Evolutionary conservation across 768 basidiomycete genomes (phyloP).

Genomic region (Suillus paluster): DNA sequence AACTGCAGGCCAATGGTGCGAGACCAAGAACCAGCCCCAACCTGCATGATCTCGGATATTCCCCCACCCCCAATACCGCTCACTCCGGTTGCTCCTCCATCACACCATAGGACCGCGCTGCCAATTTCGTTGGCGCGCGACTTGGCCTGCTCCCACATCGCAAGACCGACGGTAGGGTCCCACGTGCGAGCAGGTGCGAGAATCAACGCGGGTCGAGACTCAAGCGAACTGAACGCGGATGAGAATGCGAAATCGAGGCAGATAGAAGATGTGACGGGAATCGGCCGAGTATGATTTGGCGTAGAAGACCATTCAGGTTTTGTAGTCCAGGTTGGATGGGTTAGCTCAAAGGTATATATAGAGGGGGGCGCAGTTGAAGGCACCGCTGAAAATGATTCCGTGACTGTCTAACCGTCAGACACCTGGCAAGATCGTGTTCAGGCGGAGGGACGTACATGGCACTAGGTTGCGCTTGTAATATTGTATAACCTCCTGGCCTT

Average conservation of each 20-base stretch:
- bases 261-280: slow-evolving; percentile 72
- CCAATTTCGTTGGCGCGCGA: slow-evolving; percentile 73
- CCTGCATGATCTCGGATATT: slow-evolving; percentile 62
- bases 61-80: slow-evolving; percentile 73
- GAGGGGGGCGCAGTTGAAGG: slow-evolving; percentile 55
- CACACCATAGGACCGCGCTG: slow-evolving; percentile 77
- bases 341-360: slow-evolving; percentile 49
- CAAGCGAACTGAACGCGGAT: slow-evolving; percentile 53
- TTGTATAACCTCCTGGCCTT: slow-evolving; percentile 44
- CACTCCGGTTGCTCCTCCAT: slow-evolving; percentile 75
- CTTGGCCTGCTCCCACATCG: slow-evolving; percentile 84
- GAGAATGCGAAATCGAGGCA: slow-evolving; percentile 80
- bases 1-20: slow-evolving; percentile 60
- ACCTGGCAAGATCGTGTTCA: neutral
- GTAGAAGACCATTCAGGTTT: slow-evolving; percentile 48
- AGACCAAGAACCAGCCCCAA: slow-evolving; percentile 74
- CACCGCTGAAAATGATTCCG: slow-evolving; percentile 72
- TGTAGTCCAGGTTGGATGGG: slow-evolving; percentile 46
- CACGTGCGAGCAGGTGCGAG: slow-evolving; percentile 83
- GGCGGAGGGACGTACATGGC: slow-evolving; percentile 58
- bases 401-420: slow-evolving; percentile 50
- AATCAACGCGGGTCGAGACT: slow-evolving; percentile 69
- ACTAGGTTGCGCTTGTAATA: slow-evolving; percentile 83
- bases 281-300: slow-evolving; percentile 50
- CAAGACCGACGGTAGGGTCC: slow-evolving; percentile 68